A percentile compares a stretch with the other conserved stretches of the same genome.
Evolutionary conservation across 176 grass and related monocot species (phyloP).

Genomic region (Otatea glauca): DNA sequence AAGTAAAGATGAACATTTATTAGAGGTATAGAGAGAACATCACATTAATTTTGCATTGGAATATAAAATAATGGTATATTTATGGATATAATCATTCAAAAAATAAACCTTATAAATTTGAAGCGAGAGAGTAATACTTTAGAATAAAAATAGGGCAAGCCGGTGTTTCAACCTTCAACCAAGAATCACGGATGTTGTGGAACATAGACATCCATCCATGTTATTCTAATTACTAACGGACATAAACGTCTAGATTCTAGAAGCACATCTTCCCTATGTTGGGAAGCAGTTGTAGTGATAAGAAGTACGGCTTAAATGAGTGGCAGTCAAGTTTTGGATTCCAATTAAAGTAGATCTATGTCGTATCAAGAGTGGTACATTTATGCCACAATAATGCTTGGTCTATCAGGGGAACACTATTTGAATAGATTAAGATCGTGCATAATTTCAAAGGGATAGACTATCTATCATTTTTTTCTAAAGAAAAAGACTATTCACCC

Average conservation of each 20-base stretch:
- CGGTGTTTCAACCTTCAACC: not conserved
- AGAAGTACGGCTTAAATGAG: not conserved
- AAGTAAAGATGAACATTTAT: no score
- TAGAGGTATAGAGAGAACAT: no score
- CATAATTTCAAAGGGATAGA: not conserved
- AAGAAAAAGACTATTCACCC: no score
- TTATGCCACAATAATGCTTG: not conserved
- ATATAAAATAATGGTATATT: no score
- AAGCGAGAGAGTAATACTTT: not conserved
- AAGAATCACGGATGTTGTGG: not conserved
- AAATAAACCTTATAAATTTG: no score
- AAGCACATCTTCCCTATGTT: not conserved
- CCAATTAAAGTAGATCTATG: not conserved
- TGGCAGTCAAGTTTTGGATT: not conserved
- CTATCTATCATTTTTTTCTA: no score
- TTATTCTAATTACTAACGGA: not conserved
- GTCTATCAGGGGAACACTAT: not conserved
- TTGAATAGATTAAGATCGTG: not conserved
- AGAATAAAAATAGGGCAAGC: not conserved
- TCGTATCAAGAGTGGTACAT: not conserved
- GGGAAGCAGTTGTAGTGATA: not conserved
- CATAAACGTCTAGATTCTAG: not conserved
- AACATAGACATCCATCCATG: not conserved
- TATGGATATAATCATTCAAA: no score
- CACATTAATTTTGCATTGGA: no score